Percentiles rank a stretch among this genome's conserved stretches.
These are phyloP conservation scores for Nothomitra cinnamomea DNA, from an alignment of 2,329 filamentous ascomycete species.

Conservation along the genomic window DNA sequence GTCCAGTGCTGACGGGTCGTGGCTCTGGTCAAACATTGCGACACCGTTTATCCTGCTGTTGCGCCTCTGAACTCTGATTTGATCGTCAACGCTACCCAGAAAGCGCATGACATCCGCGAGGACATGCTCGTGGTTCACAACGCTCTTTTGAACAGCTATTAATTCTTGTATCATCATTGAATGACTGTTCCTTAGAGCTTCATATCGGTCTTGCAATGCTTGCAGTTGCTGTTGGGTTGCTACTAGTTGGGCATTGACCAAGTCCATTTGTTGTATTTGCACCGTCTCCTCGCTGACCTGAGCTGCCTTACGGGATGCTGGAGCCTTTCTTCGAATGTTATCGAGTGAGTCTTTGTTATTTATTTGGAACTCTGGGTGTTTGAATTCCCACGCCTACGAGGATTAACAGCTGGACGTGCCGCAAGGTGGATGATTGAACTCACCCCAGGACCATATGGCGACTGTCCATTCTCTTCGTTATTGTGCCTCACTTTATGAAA, in stretches of 20 bases:
- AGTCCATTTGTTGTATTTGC: constrained; percentile 72
- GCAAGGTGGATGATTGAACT: constrained; percentile 13
- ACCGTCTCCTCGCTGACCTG: constrained; percentile 53
- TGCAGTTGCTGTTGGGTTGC: constrained; percentile 89
- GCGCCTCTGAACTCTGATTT: constrained; percentile 18
- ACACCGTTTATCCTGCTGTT: constrained; percentile 42
- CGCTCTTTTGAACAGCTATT: constrained; percentile 49
- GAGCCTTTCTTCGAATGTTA: constrained; percentile 90
- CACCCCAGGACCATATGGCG: constrained; percentile 67
- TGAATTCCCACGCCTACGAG: constrained; percentile 85
- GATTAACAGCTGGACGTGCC: background rate
- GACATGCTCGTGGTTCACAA: constrained; percentile 53
- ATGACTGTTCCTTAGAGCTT: constrained; percentile 54
- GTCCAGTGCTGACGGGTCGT: constrained; percentile 15
- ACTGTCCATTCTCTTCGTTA: constrained; percentile 70
- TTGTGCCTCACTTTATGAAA: constrained; percentile 95
- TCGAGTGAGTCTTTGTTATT: constrained; percentile 94
- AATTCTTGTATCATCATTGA: constrained; percentile 47
- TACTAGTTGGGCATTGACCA: constrained; percentile 73
- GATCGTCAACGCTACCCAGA: constrained; percentile 45
- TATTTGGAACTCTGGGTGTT: constrained; percentile 87
- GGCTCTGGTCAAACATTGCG: constrained; percentile 19
- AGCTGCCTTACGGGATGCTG: constrained; percentile 62
- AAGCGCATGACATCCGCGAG: constrained; percentile 57
- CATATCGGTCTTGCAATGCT: constrained; percentile 67